Base-by-base conservation (phyloP, 225 moss, liverwort and hornwort genomes). In the Pseudoscleropodium purum region DNA sequence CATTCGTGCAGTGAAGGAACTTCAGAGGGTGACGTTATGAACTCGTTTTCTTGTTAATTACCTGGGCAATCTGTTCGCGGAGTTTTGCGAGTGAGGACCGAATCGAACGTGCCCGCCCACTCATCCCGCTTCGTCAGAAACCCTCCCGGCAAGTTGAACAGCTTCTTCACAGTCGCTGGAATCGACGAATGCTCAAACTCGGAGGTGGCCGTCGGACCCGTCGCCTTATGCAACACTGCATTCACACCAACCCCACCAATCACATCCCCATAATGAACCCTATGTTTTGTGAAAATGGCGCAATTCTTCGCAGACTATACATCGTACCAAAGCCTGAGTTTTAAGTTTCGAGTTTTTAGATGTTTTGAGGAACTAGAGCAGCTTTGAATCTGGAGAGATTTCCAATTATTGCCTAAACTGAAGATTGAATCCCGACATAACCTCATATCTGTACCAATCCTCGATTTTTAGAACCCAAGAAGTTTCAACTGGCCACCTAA, bases 111-210 rank as follows among this genome's bases (percentile, higher is more conserved):
- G 79, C 94, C 97, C 30, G 98, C 98, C 98, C 98, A 98, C 33
- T 80, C 96, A 84, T 98, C 98, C 62, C 98, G 92, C 76, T 91
- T 91, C 20, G 98, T 98, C 86, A 98, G 89, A 73, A 97, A 98
- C 24, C 88, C 89, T 54, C 90, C 94, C 0, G 95, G 90, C 80
- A 98, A 93, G 86, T 96, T 96, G 91, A 96, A 96, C 43, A 98
- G 82, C 91, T 96, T 98, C 85, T 96, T 98, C 43, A 97, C 92
- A 0, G 98, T 98, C 27, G 96, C 97, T 10, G 92, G 6, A 70
- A 98, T 97, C 16, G 98, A 98, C 3, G 97, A 98, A 84, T 98
- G 98, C 97, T 98, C 97, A 23, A 93, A 98, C 60, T 96, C 95
- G 15, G 98, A 97, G 61, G 94, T 95, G 62, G 94, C 23, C 30